Conservation (phyloP, 2,329 filamentous ascomycete species). For the Stachybotrys chlorohalonatus region DNA sequence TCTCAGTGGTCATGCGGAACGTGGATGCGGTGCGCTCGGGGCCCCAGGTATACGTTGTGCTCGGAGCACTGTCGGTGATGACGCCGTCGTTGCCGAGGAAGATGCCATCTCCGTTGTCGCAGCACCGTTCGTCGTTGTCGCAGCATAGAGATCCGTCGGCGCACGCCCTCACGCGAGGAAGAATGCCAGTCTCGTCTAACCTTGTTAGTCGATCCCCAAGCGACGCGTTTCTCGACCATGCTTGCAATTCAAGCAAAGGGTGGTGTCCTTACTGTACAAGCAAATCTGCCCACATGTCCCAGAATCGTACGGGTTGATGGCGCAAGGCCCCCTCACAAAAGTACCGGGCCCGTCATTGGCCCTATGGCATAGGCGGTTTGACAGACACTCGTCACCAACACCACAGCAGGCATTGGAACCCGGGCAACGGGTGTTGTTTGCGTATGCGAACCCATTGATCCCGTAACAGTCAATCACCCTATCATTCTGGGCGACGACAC, state of each 20-base stretch:
- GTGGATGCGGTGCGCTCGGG: constrained; percentile 4
- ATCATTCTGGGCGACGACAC: not conserved
- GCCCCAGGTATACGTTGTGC: constrained; percentile 4
- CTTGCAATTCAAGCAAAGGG: not conserved
- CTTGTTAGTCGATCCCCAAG: not conserved
- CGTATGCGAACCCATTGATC: not conserved
- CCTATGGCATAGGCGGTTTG: constrained; percentile 9
- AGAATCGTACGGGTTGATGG: constrained; percentile 4
- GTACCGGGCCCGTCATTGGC: constrained; percentile 3
- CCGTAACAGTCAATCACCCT: not conserved
- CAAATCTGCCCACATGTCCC: constrained; percentile 1
- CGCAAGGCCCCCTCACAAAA: constrained; percentile 9
- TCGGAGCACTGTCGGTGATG: constrained; percentile 4
- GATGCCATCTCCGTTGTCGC: constrained; percentile 3
- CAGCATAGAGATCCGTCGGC: constrained; percentile 11
- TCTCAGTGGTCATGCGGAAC: not conserved
- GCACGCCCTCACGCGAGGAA: constrained; percentile 8
- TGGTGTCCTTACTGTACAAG: constrained; percentile 5
- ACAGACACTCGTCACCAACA: constrained; percentile 7
- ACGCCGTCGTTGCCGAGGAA: constrained; percentile 6
- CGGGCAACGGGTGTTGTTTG: constrained; percentile 1
- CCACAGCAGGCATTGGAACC: constrained; percentile 5
- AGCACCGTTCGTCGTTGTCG: constrained; percentile 9
- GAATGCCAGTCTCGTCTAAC: constrained; percentile 6
- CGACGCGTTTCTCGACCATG: not conserved